Evolutionary conservation across 2,329 filamentous ascomycete genomes (phyloP), one percentile per base, ranked within the genome.

Genomic region (Penicillium brevicompactum): DNA sequence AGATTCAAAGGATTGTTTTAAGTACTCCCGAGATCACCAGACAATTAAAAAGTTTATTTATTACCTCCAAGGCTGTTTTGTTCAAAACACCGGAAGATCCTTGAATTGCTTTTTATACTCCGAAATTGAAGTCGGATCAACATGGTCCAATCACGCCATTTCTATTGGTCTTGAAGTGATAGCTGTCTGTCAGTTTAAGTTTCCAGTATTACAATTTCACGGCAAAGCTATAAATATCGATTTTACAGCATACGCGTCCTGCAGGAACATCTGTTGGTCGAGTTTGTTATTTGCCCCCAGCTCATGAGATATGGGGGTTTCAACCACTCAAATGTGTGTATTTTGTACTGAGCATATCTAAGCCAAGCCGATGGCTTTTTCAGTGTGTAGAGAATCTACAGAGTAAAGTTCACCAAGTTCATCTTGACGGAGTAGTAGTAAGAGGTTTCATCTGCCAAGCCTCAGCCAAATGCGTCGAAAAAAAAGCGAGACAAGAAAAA

Each of bases 381-480:
- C 5, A 27, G 5, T 8, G 24, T 8, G 24, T 27, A 27, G 24
- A 18, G 18, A 18, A 18, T 18, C 18, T 18, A 18, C 18, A 18
- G 18, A 18, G 24, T 6, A 8, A 8, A 27, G 24, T 27, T 27
- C 24, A 27, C 24, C 24, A 5, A 27, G 24, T 27, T 27, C 24
- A 27, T 27, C 18, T 18, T 18, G 34, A 37, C 13, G 34, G 13
- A n/a, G 34, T 37, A 37, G 11, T 37, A 13, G 46, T 5, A 49
- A 16, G 47, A 49, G 27, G 47, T 43, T 42, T 43, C 47, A 51
- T 34, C 24, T 51, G 60, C 53, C 56, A 59, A 59, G 53, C 5
- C 58, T 50, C 40, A 55, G 44, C 59, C 60, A 51, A 51, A 58
- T 61, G 56, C 60, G 59, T 62, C 56, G 24, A 50, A n/a, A 37